Base-by-base conservation (phyloP, 306 rosid species). In the Vicia faba region DNA sequence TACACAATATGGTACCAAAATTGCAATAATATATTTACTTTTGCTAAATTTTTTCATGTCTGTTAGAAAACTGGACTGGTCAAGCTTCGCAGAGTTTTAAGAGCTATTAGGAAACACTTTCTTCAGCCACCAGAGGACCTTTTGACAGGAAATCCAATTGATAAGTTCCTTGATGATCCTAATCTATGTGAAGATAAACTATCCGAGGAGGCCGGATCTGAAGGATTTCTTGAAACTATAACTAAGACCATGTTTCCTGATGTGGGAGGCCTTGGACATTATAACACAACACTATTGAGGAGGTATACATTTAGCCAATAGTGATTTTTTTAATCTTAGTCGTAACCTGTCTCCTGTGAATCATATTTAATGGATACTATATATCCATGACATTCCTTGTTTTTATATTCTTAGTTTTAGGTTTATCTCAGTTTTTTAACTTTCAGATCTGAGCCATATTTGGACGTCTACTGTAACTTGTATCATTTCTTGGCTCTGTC, bases 121-220 rank as follows among this genome's bases (percentile, higher is more conserved):
- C 78, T 78, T 48, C 86, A 88, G 73, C 98, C 98, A 63, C 97
- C 97, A 41, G 96, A 89, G 71, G 96, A 89, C 53, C 69, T 89
- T 55, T 82, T 93, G 80, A 77, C 83, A 67, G 96, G 96, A 77
- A 93, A 86, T 75, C 85, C 92, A 56, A 83, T 93, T 63, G 98
- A 89, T 28, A 83, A 82, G 84, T 93, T 93, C 85, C 79, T 93
- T 61, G 93, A 93, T 78, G 95, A 93, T 84, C 85, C 83, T 75
- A 74, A 75, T 75, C 75, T 93, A 64, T 87, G 96, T 55, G 98
- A 93, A 89, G 95, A 93, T 69, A 83, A 86, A 79, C 96, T 93
- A 75, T 89, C 97, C n/a, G 97, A 88, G 33, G 98, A 89, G 74
- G 98, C 97, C 61, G 97, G 97, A 58, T 83, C 95, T 72, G 86